A percentile compares a stretch with the other conserved stretches of the same genome.
Conservation (phyloP, 2,329 filamentous ascomycete genomes). For the Fusarium sp. region DNA sequence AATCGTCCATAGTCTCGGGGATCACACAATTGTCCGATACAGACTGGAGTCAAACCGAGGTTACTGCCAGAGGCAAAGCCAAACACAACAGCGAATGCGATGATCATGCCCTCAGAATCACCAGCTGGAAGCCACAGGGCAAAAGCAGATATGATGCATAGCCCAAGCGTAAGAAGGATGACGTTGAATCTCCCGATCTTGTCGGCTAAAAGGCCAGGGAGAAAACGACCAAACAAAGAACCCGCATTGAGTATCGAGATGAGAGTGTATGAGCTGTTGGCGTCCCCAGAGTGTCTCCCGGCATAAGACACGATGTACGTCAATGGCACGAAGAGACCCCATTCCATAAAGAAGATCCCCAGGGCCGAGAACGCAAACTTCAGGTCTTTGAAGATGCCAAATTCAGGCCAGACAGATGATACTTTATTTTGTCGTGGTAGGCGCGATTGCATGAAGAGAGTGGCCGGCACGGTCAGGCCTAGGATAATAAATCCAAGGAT, state of each 20-base stretch:
- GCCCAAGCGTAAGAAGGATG: conserved; percentile 74
- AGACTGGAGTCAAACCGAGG: conserved; percentile 82
- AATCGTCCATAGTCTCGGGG: conserved; percentile 81
- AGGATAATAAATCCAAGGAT: conserved; percentile 64
- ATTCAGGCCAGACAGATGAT: conserved; percentile 66
- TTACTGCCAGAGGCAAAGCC: conserved; percentile 85
- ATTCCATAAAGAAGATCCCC: conserved; percentile 78
- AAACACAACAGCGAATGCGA: conserved; percentile 78
- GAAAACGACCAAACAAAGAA: conserved; percentile 79
- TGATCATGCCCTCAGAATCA: conserved; percentile 66
- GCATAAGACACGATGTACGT: conserved; percentile 83
- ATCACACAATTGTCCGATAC: conserved; percentile 82
- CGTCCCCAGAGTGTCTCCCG: conserved; percentile 52
- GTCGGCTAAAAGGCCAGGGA: conserved; percentile 82
- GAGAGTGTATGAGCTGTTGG: conserved; percentile 70
- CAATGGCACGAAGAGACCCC: conserved; percentile 78
- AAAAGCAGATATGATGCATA: conserved; percentile 67
- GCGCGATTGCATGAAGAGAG: conserved; percentile 64
- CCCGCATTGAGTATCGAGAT: conserved; percentile 86
- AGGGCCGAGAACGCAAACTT: conserved; percentile 71
- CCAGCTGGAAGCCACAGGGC: conserved; percentile 78
- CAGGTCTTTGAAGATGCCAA: conserved; percentile 70
- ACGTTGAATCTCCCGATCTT: conserved; percentile 84
- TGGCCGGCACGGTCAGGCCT: conserved; percentile 60
- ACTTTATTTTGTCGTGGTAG: conserved; percentile 60